These are phyloP conservation scores for Podila clonocystis DNA, from an alignment of 192 early-diverging fungal species.

Conservation along the genomic window DNA sequence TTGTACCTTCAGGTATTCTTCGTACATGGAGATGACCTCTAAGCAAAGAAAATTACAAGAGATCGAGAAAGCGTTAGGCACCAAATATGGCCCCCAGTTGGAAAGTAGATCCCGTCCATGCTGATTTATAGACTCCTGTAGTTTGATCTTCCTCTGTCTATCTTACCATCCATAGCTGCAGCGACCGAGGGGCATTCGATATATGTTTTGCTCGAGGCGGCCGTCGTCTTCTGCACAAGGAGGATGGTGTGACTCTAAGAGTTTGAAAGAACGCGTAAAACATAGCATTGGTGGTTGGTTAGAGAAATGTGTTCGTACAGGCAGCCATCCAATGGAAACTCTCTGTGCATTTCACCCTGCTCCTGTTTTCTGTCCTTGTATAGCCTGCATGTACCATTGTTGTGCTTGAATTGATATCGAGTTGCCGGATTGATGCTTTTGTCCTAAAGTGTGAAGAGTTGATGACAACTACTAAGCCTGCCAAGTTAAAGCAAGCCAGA, in stretches of 20 bases:
- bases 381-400: too few relatives aligned
- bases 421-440: background rate
- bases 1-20: conserved; percentile 41
- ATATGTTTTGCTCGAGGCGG: conserved; percentile 46
- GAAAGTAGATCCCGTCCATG: background rate
- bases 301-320: too few relatives aligned
- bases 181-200: conserved; percentile 45
- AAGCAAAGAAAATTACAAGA: background rate
- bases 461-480: background rate
- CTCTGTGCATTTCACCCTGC: background rate
- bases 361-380: background rate
- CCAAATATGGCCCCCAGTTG: background rate
- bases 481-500: background rate
- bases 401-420: too few relatives aligned
- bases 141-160: background rate
- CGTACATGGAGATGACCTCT: conserved; percentile 51
- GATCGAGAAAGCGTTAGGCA: background rate
- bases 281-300: too few relatives aligned
- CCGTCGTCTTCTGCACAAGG: conserved; percentile 39
- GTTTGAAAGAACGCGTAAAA: background rate
- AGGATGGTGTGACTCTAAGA: conserved; percentile 51
- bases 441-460: background rate
- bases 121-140: background rate
- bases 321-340: too few relatives aligned
- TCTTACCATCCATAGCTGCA: conserved; percentile 50